These are phyloP conservation scores for Coleophoma crateriformis DNA, from an alignment of 2,329 filamentous ascomycete species.

Conservation along the genomic window DNA sequence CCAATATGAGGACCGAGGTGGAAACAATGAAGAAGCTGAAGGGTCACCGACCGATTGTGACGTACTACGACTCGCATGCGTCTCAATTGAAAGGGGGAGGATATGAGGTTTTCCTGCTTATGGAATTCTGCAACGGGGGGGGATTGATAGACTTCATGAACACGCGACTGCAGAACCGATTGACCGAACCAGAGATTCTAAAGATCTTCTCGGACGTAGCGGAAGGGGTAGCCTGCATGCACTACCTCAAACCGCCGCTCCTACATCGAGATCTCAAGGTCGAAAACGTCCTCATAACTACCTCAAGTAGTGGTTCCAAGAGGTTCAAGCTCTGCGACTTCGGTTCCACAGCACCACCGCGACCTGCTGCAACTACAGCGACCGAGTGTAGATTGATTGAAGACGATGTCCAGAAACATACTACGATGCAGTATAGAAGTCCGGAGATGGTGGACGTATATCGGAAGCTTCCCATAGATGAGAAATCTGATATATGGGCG, in stretches of 20 bases:
- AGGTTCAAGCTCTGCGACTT: conserved; percentile 98
- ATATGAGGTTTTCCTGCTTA: conserved; percentile 96
- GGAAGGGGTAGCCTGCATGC: conserved; percentile 97
- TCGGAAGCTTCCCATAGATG: conserved; percentile 90
- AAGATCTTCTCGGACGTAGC: conserved; percentile 95
- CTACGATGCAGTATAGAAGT: conserved; percentile 93
- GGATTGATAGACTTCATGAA: conserved; percentile 99
- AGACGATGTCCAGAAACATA: conserved; percentile 95
- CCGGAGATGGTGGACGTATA: conserved; percentile 99
- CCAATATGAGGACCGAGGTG: conserved; percentile 96
- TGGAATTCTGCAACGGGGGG: conserved; percentile 95
- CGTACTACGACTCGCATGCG: conserved; percentile 96
- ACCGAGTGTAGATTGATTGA: conserved; percentile 89
- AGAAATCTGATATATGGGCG: conserved; percentile 97
- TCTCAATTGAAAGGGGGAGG: conserved; percentile 88
- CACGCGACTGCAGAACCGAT: conserved; percentile 87
- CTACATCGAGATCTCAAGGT: conserved; percentile 95
- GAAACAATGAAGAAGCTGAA: conserved; percentile 99
- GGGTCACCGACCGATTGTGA: conserved; percentile 93
- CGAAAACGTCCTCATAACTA: conserved; percentile 89
- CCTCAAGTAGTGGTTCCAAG: conserved; percentile 51
- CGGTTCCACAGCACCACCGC: conserved; percentile 80
- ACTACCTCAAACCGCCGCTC: conserved; percentile 91
- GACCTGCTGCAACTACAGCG: conserved; percentile 78
- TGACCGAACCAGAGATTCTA: conserved; percentile 96